Evolutionary conservation across 352 stramenopile genomes (phyloP).

Genomic region (Peronospora destructor): DNA sequence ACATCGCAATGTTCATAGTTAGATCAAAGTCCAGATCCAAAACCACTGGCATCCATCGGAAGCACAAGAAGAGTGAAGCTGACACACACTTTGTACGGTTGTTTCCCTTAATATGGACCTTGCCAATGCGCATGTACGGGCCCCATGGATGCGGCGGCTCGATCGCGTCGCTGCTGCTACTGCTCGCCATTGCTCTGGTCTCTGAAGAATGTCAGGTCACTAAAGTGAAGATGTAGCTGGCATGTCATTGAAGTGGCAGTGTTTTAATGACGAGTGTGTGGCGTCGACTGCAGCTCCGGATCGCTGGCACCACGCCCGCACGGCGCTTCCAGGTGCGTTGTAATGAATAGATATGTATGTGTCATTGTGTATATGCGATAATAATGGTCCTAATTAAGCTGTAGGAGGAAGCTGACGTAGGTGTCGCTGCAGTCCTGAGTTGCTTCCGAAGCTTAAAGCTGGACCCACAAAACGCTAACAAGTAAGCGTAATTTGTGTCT

Average conservation of each 20-base stretch:
- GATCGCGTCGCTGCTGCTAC: slow-evolving; percentile 15
- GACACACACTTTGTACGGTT: slow-evolving; percentile 70
- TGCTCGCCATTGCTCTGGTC: slow-evolving; percentile 21
- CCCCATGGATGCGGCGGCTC: slow-evolving; percentile 60
- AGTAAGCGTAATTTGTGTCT: slow-evolving; percentile 18
- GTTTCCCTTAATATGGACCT: slow-evolving; percentile 85
- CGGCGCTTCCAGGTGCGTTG: slow-evolving; percentile 65
- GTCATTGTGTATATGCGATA: no score
- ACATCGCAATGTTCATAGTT: slow-evolving; percentile 6
- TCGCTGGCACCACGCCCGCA: slow-evolving; percentile 69
- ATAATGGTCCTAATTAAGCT: no score
- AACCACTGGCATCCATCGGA: background rate
- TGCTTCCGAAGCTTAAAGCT: slow-evolving; percentile 66
- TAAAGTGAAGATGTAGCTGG: slow-evolving; percentile 1
- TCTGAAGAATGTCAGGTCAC: background rate
- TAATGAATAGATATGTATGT: background rate
- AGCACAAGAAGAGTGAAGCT: slow-evolving; percentile 1
- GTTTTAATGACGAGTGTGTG: slow-evolving; percentile 55
- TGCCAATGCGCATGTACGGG: slow-evolving; percentile 72
- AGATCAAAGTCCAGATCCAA: background rate
- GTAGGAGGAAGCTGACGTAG: slow-evolving; percentile 78
- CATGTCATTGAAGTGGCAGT: background rate
- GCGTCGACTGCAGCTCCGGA: slow-evolving; percentile 70
- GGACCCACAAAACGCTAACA: slow-evolving; percentile 38
- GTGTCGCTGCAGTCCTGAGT: slow-evolving; percentile 68